Base-by-base conservation (phyloP, 2,329 filamentous ascomycete species). In the Sarocladium kiliense region DNA sequence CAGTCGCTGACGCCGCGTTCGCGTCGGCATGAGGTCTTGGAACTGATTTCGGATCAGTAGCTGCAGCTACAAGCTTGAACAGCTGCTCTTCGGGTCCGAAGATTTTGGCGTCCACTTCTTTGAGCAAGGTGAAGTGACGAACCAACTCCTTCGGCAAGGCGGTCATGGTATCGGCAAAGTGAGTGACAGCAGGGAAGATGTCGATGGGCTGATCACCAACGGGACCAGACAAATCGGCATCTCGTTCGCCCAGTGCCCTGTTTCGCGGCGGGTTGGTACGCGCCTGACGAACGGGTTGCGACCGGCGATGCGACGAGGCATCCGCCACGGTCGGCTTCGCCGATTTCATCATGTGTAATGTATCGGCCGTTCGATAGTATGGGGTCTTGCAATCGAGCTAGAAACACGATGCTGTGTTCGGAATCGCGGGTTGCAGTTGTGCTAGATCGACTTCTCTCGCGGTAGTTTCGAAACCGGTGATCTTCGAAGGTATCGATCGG, bases 41-140 rank as follows among this genome's bases (percentile, higher is more conserved):
- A 55, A 78, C 75, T 27, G 73, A 68, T 58, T 75, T 76, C 30
- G 77, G 71, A 60, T 77, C 77, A 59, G 82, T 71, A 58, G 88
- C 84, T 54, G 79, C 79, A 58, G 86, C 79, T 63, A 96, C 82
- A 58, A 95, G 79, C 66, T 87, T 81, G 66, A 88, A 86, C 57
- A 99, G 80, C 65, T 87, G 82, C 63, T 94, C 88, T 69, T 96
- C 91, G 6, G 94, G 88, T 25, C 85, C 86, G 72, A 92, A 94
- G 60, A 96, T 89, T 74, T 99, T 99, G 59, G 93, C 93, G 75
- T 99, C 94, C 49, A 97, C 94, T 74, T 99, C 94, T 71, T 97
- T 97, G 62, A 99, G 79, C 56, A 97, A 81, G 32, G 93, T 97
- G 64, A 96, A 96, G 71, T 99, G 93, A 67, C 91, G 87, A 63